Base-by-base conservation (phyloP, 2,329 filamentous ascomycete genomes). In the Cytospora piceicola region DNA sequence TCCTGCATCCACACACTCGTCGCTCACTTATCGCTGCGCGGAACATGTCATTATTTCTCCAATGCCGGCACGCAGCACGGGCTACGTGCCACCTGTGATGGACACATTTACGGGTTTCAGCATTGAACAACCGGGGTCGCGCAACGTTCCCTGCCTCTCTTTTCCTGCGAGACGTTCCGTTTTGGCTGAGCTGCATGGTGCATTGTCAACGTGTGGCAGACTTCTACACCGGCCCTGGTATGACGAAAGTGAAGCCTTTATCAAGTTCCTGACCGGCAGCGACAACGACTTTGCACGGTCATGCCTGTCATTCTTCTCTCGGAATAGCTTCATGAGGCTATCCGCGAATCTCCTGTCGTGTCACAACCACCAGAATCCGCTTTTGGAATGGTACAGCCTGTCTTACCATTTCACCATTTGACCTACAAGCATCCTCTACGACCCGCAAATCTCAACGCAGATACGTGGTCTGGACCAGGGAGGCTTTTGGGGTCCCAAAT, bases 241-340 rank as follows among this genome's bases (percentile, higher is more conserved):
- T 55, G 54, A 52, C 59, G 32, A 53, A 34, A 22, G 27, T 54
- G n/a, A 29, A 24, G 42, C 46, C 36, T 14, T 46, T 52, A 17
- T 11, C 42, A 24, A 30, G 11, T 39, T 39, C 30, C 20, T 15
- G 17, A 24, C 29, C 36, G 53, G 52, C n/a, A 24, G 20, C 20
- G 14, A 9, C 12, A 30, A n/a, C 14, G 36, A 17, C 32, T 32
- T 22, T 59, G 30, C 56, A 24, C 36, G 30, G 39, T 34, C 14
- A 34, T 53, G 46, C 30, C 51, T 3, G 49, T 36, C 34, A n/a
- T 29, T 59, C 64, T 52, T 14, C 22, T 58, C 36, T 65, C 54
- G n/a, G 55, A 59, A 63, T 59, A 66, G 64, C 49, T 39, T 49
- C 53, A 57, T 14, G 12, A 52, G 49, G 61, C 61, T 27, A 61